phyloP scores from a whole-genome alignment of 805 yeast genomes.

The Lipomyces lipofer region DNA sequence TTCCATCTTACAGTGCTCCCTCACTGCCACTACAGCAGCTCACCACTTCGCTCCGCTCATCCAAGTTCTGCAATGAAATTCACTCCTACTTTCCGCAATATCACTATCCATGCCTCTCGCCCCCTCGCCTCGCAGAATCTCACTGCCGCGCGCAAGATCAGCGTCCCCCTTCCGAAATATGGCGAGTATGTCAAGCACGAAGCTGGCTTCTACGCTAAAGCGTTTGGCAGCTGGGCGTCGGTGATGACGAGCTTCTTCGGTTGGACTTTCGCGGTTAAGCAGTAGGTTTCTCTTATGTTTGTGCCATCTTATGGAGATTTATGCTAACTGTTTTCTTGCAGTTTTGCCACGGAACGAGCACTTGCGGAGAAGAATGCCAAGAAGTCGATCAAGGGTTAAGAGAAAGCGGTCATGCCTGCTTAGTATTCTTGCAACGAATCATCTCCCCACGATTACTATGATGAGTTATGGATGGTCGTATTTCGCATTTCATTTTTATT shows the following conservation, averaged over 20 bases:
- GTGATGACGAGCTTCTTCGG: slow-evolving; percentile 4
- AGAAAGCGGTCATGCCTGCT: no score
- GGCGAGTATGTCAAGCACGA: neutral
- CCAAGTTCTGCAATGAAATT: slow-evolving; percentile 7
- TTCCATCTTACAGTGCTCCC: no score
- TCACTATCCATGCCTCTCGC: slow-evolving; percentile 2
- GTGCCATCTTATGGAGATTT: neutral
- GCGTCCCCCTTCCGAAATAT: neutral
- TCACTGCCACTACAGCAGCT: no score
- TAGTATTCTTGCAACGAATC: no score
- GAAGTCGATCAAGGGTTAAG: no score
- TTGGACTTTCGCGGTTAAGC: slow-evolving; percentile 6
- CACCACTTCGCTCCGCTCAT: no score
- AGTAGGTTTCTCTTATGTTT: neutral
- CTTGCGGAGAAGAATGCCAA: no score
- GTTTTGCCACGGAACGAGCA: no score
- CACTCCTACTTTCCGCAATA: slow-evolving; percentile 1
- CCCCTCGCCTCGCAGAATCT: neutral
- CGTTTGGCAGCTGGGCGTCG: neutral
- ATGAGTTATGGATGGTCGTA: no score
- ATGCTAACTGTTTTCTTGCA: neutral
- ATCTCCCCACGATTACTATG: no score
- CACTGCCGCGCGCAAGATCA: neutral
- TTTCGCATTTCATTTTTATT: no score
- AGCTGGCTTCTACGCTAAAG: neutral